Base-by-base conservation (phyloP, 106 monocot species). In the Allium cepa region DNA sequence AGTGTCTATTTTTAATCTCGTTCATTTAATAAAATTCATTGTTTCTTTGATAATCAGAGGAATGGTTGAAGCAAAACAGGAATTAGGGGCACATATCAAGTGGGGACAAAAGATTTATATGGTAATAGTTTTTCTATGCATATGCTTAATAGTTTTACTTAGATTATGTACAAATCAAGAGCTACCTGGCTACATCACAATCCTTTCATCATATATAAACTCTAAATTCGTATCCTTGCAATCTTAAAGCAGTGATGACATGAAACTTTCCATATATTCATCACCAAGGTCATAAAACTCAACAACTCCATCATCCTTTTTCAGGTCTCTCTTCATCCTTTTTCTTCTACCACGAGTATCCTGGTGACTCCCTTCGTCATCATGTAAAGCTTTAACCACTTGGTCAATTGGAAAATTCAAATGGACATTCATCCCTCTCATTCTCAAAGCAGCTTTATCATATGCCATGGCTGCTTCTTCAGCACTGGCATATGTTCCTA, bases 401-500 rank as follows among this genome's bases (percentile, higher is more conserved):
- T 10, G 60, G 51, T 76, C 69, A 8, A 73, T 59, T 22, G 83
- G 76, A 60, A 84, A 84, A 62, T 84, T 84, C 17, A 84, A 79
- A 69, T 73, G 64, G 64, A 79, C 63, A 8, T 68, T 57, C 3
- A 70, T 36, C 0, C 79, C 83, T 70, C 83, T 76, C 83, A 84
- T 84, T 60, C 68, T 72, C 55, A 79, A 52, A 28, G 83, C 83
- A 28, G 83, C 79, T 60, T 60, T 66, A 28, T 84, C 83, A 70
- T 79, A 84, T 11, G 83, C 79, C 14, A 79, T 9, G 3, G 83
- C 82, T 16, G 82, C 82, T 62, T 82, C 81, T 69, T 82, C 81
- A 10, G 81, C 81, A 55, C 77, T 77, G 17, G 47, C 27, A 47
- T 77, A 82, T 7, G 81, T 82, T 53, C 81, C 81, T 7, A 81